Evolutionary conservation across 345 rosid genomes (phyloP).

Genomic region (Aegle marmelos): DNA sequence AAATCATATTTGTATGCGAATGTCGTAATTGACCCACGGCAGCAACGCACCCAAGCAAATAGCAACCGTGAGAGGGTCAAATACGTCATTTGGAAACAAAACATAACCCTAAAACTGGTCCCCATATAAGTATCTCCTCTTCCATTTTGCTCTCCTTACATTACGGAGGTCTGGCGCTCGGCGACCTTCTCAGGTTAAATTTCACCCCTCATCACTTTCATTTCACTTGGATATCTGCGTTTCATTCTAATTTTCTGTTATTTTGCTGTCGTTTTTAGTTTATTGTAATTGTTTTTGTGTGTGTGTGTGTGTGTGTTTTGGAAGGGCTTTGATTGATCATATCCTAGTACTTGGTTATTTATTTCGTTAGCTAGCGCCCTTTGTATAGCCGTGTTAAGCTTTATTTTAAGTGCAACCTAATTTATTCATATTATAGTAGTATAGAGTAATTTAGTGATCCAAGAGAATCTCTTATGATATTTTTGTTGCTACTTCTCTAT

Average conservation of each 20-base stretch:
- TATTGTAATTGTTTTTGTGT: too few species aligned
- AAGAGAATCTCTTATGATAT: background rate
- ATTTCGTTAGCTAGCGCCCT: too few species aligned
- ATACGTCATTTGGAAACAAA: background rate
- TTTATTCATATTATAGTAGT: too few species aligned
- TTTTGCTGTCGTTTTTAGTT: background rate
- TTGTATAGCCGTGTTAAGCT: too few species aligned
- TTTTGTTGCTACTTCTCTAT: too few species aligned
- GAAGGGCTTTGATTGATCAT: too few species aligned
- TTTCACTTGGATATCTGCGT: background rate
- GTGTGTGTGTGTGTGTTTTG: too few species aligned
- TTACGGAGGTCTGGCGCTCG: background rate
- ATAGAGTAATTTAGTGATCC: background rate
- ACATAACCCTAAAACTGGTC: background rate
- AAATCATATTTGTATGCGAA: too few species aligned
- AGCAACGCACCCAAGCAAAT: too few species aligned
- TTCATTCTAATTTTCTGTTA: background rate
- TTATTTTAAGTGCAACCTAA: too few species aligned
- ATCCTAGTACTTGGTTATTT: too few species aligned
- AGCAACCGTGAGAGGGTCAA: background rate
- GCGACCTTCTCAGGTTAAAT: conserved; percentile 19
- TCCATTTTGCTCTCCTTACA: background rate
- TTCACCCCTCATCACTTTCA: background rate
- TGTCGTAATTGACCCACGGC: too few species aligned
- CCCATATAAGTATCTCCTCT: conserved; percentile 2